Percentiles rank a stretch among this genome's conserved stretches.
Conservation (phyloP, 257 asterid genomes). For the Nicotiana otophora region DNA sequence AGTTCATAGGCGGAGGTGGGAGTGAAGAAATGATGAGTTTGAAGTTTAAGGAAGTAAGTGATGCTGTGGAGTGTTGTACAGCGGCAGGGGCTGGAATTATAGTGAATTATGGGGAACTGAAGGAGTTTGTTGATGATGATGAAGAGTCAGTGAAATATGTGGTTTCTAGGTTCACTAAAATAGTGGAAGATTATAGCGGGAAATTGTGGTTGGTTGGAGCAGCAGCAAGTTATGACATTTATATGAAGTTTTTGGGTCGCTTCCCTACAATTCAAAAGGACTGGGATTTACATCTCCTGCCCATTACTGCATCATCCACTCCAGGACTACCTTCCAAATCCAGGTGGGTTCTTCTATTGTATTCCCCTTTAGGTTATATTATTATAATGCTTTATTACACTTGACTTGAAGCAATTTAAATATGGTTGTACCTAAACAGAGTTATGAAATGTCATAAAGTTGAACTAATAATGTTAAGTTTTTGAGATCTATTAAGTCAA, state of each 20-base stretch:
- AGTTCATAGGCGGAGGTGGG: constrained; percentile 32
- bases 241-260: constrained; percentile 45
- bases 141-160: constrained; percentile 34
- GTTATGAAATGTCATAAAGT: not conserved
- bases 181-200: constrained; percentile 37
- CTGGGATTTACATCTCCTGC: constrained; percentile 76
- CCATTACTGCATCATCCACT: constrained; percentile 49
- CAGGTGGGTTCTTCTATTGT: constrained; percentile 25
- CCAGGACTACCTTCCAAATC: constrained; percentile 48
- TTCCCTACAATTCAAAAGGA: constrained; percentile 59
- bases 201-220: constrained; percentile 73
- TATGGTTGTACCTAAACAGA: constrained; percentile 5
- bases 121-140: constrained; percentile 48
- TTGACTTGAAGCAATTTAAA: constrained; percentile 5
- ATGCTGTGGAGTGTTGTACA: constrained; percentile 27
- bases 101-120: constrained; percentile 63
- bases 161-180: constrained; percentile 46
- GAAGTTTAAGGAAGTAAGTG: constrained; percentile 50
- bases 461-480: not conserved
- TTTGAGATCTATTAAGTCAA: not conserved
- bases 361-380: not conserved
- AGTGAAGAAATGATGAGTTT: constrained; percentile 38
- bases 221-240: constrained; percentile 45
- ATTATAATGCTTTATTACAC: not conserved
- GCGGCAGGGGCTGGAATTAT: constrained; percentile 54